These are phyloP conservation scores for Rubia yunnanensis DNA, from an alignment of 257 asterid genomes.

Conservation along the genomic window DNA sequence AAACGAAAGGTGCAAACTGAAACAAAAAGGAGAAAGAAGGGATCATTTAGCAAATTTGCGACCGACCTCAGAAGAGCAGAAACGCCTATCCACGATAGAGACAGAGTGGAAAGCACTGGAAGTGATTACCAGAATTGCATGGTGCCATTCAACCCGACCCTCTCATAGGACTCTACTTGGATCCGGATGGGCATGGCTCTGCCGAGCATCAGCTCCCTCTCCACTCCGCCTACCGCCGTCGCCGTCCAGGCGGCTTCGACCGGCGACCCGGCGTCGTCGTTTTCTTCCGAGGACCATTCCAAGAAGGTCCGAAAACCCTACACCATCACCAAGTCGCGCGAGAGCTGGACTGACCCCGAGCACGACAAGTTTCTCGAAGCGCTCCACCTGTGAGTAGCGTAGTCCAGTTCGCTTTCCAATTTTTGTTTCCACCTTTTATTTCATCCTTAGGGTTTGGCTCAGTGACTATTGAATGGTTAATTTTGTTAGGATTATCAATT, in stretches of 20 bases:
- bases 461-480: not conserved
- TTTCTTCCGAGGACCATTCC: constrained; percentile 46
- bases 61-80: constrained; percentile 3
- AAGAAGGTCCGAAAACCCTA: constrained; percentile 84
- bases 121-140: not conserved
- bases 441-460: constrained; percentile 32
- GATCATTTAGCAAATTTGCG: not conserved
- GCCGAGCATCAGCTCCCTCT: constrained; percentile 51
- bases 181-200: constrained; percentile 57
- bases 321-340: constrained; percentile 81
- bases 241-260: constrained; percentile 18
- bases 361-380: constrained; percentile 96
- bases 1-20: not conserved
- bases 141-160: constrained; percentile 31
- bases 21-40: not conserved
- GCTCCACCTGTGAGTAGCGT: constrained; percentile 70
- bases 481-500: not conserved
- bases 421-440: not conserved
- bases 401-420: constrained; percentile 2
- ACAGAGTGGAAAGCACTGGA: not conserved
- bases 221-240: constrained; percentile 30
- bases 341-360: constrained; percentile 97
- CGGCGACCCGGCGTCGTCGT: constrained; percentile 24
- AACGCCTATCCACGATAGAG: not conserved
- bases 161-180: constrained; percentile 41